A percentile compares a stretch with the other conserved stretches of the same genome.
These are phyloP conservation scores for Jacaranda mimosifolia DNA, from an alignment of 257 asterid species.

Conservation along the genomic window DNA sequence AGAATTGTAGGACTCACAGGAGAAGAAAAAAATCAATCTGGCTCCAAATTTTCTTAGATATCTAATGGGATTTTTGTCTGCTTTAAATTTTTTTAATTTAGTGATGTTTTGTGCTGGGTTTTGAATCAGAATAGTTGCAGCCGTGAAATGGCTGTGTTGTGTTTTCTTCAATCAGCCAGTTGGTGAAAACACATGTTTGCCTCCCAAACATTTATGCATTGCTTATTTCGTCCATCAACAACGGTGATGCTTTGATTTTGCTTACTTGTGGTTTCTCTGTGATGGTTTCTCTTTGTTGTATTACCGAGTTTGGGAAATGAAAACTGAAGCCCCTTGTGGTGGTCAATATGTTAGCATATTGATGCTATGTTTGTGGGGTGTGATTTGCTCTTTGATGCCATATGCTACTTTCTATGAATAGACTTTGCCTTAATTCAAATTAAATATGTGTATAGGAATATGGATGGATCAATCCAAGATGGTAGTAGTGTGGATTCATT, in stretches of 20 bases:
- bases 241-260: neutral
- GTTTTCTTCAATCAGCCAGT: no score
- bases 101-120: slow-evolving; percentile 5
- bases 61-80: slow-evolving; percentile 22
- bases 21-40: neutral
- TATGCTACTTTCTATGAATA: neutral
- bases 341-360: neutral
- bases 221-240: no score
- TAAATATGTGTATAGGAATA: slow-evolving; percentile 47
- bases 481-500: slow-evolving; percentile 71
- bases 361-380: neutral
- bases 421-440: slow-evolving; percentile 16
- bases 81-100: slow-evolving; percentile 3
- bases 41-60: neutral
- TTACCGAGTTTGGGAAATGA: slow-evolving; percentile 22
- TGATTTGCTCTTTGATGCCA: slow-evolving; percentile 1
- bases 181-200: no score
- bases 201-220: no score
- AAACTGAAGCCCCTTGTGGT: slow-evolving; percentile 6
- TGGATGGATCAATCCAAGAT: slow-evolving; percentile 77
- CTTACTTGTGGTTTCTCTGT: slow-evolving; percentile 13
- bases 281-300: neutral
- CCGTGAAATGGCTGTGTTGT: no score
- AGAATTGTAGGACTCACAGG: slow-evolving; percentile 2
- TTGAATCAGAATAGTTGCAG: slow-evolving; percentile 8